A percentile compares a stretch with the other conserved stretches of the same genome.
phyloP scores from a whole-genome alignment of 768 basidiomycete species.

The Trametes elegans region DNA sequence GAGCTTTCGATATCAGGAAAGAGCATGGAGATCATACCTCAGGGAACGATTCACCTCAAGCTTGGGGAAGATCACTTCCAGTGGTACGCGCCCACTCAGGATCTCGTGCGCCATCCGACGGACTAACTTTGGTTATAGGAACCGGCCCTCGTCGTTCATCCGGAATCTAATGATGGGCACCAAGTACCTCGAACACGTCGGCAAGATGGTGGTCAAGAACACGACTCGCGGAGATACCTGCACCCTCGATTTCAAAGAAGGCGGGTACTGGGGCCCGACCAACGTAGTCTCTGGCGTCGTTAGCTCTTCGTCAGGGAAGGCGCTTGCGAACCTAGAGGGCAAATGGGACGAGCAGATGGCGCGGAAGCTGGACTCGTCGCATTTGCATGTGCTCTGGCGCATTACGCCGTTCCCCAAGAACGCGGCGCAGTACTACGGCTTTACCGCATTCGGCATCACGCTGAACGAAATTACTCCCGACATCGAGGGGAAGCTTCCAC shows the following conservation, averaged over 20 bases:
- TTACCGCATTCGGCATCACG: slow-evolving; percentile 75
- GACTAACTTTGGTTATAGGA: slow-evolving; percentile 45
- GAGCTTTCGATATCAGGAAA: slow-evolving; percentile 54
- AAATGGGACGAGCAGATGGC: slow-evolving; percentile 86
- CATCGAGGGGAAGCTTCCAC: slow-evolving; percentile 60
- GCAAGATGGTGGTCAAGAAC: slow-evolving; percentile 76
- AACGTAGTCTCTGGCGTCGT: slow-evolving; percentile 70
- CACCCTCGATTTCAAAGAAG: slow-evolving; percentile 82
- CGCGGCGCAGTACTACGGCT: slow-evolving; percentile 73
- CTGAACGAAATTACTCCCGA: slow-evolving; percentile 78
- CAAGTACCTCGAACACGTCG: slow-evolving; percentile 86
- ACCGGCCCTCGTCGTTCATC: slow-evolving; percentile 85
- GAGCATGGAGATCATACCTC: slow-evolving; percentile 82
- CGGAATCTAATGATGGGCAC: slow-evolving; percentile 88
- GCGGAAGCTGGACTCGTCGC: slow-evolving; percentile 63
- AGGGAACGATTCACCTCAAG: slow-evolving; percentile 65
- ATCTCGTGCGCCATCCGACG: not conserved
- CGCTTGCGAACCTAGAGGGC: slow-evolving; percentile 69
- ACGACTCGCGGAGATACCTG: slow-evolving; percentile 53
- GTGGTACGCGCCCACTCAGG: slow-evolving; percentile 50
- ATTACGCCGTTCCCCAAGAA: slow-evolving; percentile 71
- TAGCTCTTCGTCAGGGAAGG: slow-evolving; percentile 49
- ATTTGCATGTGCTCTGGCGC: slow-evolving; percentile 78
- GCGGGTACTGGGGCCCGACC: slow-evolving; percentile 77
- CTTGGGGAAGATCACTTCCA: slow-evolving; percentile 67